These are phyloP conservation scores for Umbilicus rupestris DNA, from an alignment of 164 flowering plant species.

Conservation along the genomic window DNA sequence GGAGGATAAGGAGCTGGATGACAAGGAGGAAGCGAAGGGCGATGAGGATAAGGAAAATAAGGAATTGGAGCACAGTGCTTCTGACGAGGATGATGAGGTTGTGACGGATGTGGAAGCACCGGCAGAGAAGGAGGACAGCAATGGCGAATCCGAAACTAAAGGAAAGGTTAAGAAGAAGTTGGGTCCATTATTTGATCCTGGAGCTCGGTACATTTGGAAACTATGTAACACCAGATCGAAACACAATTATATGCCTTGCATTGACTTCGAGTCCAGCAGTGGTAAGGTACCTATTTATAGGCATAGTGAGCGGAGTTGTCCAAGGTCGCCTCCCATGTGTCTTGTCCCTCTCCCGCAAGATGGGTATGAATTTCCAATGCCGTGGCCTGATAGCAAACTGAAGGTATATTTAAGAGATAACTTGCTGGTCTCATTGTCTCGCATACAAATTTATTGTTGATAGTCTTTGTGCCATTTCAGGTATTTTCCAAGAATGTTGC, in stretches of 20 bases:
- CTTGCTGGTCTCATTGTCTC: background rate
- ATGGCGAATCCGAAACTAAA: slow-evolving; percentile 13
- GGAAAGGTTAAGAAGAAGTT: slow-evolving; percentile 37
- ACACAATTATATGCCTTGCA: slow-evolving; percentile 85
- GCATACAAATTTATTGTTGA: background rate
- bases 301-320: slow-evolving; percentile 87
- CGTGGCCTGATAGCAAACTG: slow-evolving; percentile 79
- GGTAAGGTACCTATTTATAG: slow-evolving; percentile 54
- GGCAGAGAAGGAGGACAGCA: slow-evolving; percentile 31
- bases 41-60: slow-evolving; percentile 18
- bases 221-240: slow-evolving; percentile 68
- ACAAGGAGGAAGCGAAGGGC: slow-evolving; percentile 21
- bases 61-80: slow-evolving; percentile 15
- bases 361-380: slow-evolving; percentile 55
- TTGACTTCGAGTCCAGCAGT: slow-evolving; percentile 49
- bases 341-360: slow-evolving; percentile 75
- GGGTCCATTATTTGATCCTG: slow-evolving; percentile 75
- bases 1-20: too few relatives aligned
- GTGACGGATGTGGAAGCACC: slow-evolving; percentile 22
- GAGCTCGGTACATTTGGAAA: slow-evolving; percentile 65
- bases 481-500: slow-evolving; percentile 64
- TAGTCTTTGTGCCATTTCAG: slow-evolving; percentile 28
- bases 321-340: slow-evolving; percentile 58
- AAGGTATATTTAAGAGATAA: slow-evolving; percentile 36
- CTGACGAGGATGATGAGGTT: slow-evolving; percentile 32